Percentiles rank a stretch among this genome's conserved stretches.
Evolutionary conservation across 129 eudicot genomes (phyloP).

Genomic region (Arctium lappa): DNA sequence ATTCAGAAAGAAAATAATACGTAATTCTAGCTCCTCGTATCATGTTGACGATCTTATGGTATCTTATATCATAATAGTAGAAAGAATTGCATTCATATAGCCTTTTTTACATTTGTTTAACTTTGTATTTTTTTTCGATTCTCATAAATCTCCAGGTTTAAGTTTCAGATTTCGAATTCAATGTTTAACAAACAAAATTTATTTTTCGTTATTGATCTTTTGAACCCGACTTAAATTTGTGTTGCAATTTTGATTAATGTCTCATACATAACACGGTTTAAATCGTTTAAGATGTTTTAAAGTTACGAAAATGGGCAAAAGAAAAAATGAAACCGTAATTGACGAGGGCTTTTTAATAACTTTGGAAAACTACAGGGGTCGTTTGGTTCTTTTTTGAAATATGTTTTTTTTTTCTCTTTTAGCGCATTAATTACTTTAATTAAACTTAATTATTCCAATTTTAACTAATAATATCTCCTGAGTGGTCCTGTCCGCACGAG

Average conservation of each 20-base stretch:
- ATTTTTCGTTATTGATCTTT: background rate
- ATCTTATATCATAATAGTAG: too few relatives aligned
- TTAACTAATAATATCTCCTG: conserved; percentile 34
- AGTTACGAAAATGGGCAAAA: background rate
- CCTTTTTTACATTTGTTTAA: background rate
- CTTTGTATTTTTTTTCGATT: too few relatives aligned
- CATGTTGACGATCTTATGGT: background rate
- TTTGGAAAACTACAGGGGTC: background rate
- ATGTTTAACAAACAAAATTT: background rate
- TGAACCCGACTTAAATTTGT: background rate
- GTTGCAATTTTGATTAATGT: background rate
- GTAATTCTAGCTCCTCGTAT: background rate
- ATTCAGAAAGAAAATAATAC: background rate
- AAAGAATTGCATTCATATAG: background rate
- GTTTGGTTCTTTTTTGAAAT: background rate
- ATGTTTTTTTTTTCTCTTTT: conserved; percentile 38
- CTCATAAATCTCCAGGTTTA: background rate
- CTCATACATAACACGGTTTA: background rate
- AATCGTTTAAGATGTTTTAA: conserved; percentile 1
- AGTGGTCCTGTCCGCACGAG: conserved; percentile 57
- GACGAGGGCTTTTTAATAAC: background rate
- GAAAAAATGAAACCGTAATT: background rate
- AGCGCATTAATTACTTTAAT: conserved; percentile 16
- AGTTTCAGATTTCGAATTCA: too few relatives aligned
- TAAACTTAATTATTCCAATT: background rate